phyloP scores from a whole-genome alignment of 768 basidiomycete genomes.

The Plicaturopsis crispa region DNA sequence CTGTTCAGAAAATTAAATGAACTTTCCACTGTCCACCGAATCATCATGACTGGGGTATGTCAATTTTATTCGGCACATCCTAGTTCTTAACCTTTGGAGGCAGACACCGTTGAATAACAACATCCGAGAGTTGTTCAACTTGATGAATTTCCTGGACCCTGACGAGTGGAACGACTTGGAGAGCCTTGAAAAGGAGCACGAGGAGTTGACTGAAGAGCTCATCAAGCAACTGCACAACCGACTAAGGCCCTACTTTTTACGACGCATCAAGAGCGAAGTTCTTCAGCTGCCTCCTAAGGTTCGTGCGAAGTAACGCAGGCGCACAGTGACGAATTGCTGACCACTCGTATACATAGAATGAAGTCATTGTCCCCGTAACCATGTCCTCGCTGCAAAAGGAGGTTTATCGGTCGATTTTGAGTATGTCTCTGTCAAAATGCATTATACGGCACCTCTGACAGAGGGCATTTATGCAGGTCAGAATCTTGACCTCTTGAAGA shows the following conservation, averaged over 20 bases:
- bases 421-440: constrained; percentile 37
- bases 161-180: constrained; percentile 70
- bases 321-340: not conserved
- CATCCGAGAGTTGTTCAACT: constrained; percentile 90
- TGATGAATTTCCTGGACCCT: constrained; percentile 93
- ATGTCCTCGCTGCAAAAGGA: constrained; percentile 84
- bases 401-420: constrained; percentile 79
- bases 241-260: constrained; percentile 85
- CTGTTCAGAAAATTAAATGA: constrained; percentile 81
- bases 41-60: constrained; percentile 84
- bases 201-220: constrained; percentile 71
- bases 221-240: constrained; percentile 73
- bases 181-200: constrained; percentile 64
- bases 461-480: constrained; percentile 38
- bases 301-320: not conserved
- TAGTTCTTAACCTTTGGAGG: not conserved
- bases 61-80: not conserved
- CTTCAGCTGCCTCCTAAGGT: constrained; percentile 91
- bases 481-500: constrained; percentile 60
- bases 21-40: constrained; percentile 67
- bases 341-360: constrained; percentile 69
- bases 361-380: constrained; percentile 86
- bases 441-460: no score
- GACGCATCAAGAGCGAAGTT: constrained; percentile 90
- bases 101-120: constrained; percentile 97